Evolutionary conservation across 345 rosid species (phyloP).

Genomic region (Fremontodendron californicum): DNA sequence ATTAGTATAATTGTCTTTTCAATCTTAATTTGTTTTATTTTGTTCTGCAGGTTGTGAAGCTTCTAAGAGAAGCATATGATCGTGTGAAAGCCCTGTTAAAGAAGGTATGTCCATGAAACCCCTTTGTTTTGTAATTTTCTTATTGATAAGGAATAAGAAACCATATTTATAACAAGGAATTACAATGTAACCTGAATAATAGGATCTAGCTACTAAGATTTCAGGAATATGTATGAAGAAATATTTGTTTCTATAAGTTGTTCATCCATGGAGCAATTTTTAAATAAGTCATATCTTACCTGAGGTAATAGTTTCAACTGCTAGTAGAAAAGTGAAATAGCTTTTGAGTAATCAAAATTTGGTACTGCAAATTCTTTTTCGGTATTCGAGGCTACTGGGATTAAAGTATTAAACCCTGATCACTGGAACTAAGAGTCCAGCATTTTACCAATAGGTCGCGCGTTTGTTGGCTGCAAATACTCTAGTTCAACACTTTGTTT

Average conservation of each 20-base stretch:
- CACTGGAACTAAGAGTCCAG: not conserved
- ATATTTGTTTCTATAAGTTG: not conserved
- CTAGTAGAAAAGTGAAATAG: not conserved
- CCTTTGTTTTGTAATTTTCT: not conserved
- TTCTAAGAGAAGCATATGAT: constrained; percentile 91
- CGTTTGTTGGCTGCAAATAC: not conserved
- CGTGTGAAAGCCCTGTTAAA: constrained; percentile 78
- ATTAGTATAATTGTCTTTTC: not conserved
- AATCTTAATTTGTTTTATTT: constrained; percentile 16
- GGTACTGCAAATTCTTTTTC: not conserved
- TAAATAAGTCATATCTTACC: not conserved
- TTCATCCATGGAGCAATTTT: not conserved
- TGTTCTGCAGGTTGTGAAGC: constrained; percentile 70
- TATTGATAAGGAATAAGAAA: not conserved
- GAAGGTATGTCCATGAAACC: constrained; percentile 47
- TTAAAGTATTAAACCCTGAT: not conserved
- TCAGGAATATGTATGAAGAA: not conserved
- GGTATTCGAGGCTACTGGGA: not conserved
- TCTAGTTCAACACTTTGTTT: not conserved
- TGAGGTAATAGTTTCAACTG: not conserved
- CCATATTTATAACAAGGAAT: not conserved
- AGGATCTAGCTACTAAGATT: not conserved
- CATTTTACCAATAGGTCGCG: not conserved
- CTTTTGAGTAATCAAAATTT: not conserved
- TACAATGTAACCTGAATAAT: too few species aligned